Conservation (phyloP, 805 yeast genomes). For the Pichia insulana region DNA sequence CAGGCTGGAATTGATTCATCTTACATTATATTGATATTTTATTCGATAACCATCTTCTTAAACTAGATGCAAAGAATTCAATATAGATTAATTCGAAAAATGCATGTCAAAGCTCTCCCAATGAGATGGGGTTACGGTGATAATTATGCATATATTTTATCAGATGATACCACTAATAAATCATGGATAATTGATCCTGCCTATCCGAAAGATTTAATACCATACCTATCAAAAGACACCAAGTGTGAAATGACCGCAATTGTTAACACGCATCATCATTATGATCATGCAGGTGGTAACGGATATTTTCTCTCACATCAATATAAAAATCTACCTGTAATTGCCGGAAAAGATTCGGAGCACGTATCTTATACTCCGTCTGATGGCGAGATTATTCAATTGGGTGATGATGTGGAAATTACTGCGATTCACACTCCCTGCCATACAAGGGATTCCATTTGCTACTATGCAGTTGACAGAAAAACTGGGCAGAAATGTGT, state of each 20-base stretch:
- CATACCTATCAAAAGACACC: constrained; percentile 27
- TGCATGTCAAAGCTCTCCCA: constrained; percentile 78
- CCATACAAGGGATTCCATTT: constrained; percentile 93
- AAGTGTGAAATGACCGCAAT: constrained; percentile 56
- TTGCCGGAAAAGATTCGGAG: constrained; percentile 81
- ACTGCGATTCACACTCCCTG: constrained; percentile 93
- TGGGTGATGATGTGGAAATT: constrained; percentile 59
- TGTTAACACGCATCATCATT: constrained; percentile 94
- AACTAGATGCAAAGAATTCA: background rate
- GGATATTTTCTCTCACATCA: constrained; percentile 23
- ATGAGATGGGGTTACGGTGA: constrained; percentile 96
- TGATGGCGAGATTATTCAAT: constrained; percentile 48
- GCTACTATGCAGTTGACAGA: constrained; percentile 69
- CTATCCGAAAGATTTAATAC: constrained; percentile 60
- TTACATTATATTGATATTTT: no score
- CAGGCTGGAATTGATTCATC: no score
- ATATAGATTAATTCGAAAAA: constrained; percentile 31
- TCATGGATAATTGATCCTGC: constrained; percentile 94
- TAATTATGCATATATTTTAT: constrained; percentile 76
- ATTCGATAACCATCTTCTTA: no score
- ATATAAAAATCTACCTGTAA: constrained; percentile 48
- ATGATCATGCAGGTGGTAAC: constrained; percentile 92
- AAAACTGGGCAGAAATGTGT: constrained; percentile 60
- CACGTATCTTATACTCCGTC: constrained; percentile 62
- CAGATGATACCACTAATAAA: constrained; percentile 54